These are phyloP conservation scores for Tetracladium marchalianum DNA, from an alignment of 495 filamentous ascomycete species.

Conservation along the genomic window DNA sequence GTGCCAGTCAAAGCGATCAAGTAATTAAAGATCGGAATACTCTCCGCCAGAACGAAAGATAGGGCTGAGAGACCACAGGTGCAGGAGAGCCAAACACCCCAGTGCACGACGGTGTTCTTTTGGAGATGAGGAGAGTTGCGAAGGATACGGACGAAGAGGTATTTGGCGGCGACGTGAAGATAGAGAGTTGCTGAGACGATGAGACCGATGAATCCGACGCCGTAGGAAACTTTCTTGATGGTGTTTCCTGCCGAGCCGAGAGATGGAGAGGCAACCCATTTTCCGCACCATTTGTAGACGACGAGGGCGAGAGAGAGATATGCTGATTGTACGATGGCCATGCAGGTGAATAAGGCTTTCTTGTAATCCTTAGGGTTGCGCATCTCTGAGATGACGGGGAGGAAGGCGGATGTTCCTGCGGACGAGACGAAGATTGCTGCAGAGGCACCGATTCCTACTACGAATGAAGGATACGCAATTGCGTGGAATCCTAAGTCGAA, in stretches of 20 bases:
- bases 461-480: slow-evolving; percentile 27
- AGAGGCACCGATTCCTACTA: slow-evolving; percentile 30
- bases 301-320: slow-evolving; percentile 61
- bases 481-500: slow-evolving; percentile 26
- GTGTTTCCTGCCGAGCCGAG: slow-evolving; percentile 52
- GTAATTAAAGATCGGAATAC: slow-evolving; percentile 27
- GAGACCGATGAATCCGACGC: slow-evolving; percentile 39
- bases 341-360: slow-evolving; percentile 58
- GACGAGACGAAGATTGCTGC: slow-evolving; percentile 23
- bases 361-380: slow-evolving; percentile 54
- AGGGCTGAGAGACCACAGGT: slow-evolving; percentile 17
- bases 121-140: slow-evolving; percentile 25
- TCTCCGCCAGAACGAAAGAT: slow-evolving; percentile 25
- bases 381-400: slow-evolving; percentile 75
- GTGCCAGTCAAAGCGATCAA: slow-evolving; percentile 14
- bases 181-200: slow-evolving; percentile 15
- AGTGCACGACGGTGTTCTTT: slow-evolving; percentile 23
- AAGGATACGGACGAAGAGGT: slow-evolving; percentile 28
- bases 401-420: slow-evolving; percentile 57
- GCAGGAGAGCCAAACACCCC: slow-evolving; percentile 26
- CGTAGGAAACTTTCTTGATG: slow-evolving; percentile 66
- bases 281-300: slow-evolving; percentile 69
- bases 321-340: slow-evolving; percentile 53
- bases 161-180: slow-evolving; percentile 26
- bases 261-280: slow-evolving; percentile 56